phyloP scores from a whole-genome alignment of 805 yeast genomes.

The Wickerhamomyces pijperi region DNA sequence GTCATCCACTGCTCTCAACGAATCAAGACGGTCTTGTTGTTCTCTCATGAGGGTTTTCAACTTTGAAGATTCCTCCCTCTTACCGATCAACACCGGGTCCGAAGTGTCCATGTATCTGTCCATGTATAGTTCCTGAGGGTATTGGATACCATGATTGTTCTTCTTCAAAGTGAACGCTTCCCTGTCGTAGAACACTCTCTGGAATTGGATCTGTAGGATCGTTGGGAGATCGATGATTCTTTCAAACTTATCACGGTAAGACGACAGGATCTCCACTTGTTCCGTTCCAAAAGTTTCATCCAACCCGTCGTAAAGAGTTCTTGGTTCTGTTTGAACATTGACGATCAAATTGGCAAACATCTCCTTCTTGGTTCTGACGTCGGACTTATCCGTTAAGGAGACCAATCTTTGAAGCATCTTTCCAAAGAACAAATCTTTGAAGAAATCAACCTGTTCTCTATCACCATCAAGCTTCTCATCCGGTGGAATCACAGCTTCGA shows the following conservation, averaged over 20 bases:
- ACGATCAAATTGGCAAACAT: conserved; percentile 74
- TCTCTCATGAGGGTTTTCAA: conserved; percentile 49
- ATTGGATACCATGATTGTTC: conserved; percentile 71
- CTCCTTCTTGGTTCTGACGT: conserved; percentile 47
- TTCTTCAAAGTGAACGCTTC: conserved; percentile 66
- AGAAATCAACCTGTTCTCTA: conserved; percentile 72
- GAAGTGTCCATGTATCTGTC: conserved; percentile 78
- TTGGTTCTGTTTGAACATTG: conserved; percentile 81
- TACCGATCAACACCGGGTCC: conserved; percentile 37
- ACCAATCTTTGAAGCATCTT: conserved; percentile 67
- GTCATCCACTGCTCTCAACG: conserved; percentile 34
- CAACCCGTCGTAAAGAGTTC: conserved; percentile 80
- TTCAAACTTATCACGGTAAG: conserved; percentile 61
- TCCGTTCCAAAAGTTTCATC: conserved; percentile 71
- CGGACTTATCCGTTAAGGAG: conserved; percentile 28
- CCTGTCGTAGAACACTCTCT: conserved; percentile 84
- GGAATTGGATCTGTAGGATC: conserved; percentile 84
- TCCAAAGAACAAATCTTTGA: conserved; percentile 78
- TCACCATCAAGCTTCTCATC: conserved; percentile 48
- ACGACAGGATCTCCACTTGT: conserved; percentile 57
- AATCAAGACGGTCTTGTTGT: conserved; percentile 31
- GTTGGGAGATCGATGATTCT: conserved; percentile 67
- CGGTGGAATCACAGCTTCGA: conserved; percentile 81
- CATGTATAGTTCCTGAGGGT: conserved; percentile 66
- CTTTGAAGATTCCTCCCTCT: conserved; percentile 39